phyloP scores from a whole-genome alignment of 345 rosid genomes.

The Streptanthus diversifolius region DNA sequence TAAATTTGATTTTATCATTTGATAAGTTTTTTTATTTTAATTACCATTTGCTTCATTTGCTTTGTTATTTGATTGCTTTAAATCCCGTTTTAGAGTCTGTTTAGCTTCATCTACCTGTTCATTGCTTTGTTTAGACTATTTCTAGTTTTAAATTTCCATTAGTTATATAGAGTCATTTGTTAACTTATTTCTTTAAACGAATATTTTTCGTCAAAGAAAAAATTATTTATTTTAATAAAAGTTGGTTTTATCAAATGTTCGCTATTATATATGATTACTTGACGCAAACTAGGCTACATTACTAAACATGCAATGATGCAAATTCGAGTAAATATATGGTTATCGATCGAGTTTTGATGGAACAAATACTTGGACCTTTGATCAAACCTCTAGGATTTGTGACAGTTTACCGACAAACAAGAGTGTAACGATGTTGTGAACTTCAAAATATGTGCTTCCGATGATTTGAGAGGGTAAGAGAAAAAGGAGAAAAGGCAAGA shows the following conservation, averaged over 20 bases:
- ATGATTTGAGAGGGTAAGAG: not conserved
- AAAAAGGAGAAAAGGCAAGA: not conserved
- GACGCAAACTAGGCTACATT: not conserved
- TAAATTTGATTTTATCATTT: no score
- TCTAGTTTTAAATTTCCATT: no score
- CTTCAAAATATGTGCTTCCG: not conserved
- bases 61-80: no score
- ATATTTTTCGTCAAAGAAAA: not conserved
- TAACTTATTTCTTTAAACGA: no score
- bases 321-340: not conserved
- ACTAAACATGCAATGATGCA: not conserved
- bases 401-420: not conserved
- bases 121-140: no score
- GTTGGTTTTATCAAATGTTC: not conserved
- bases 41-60: no score
- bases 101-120: no score
- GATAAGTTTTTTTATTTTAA: no score
- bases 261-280: not conserved
- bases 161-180: no score
- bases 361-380: not conserved
- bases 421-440: not conserved
- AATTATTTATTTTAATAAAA: not conserved
- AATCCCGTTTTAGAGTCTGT: no score
- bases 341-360: not conserved
- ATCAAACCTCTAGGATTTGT: not conserved